Conservation (phyloP, 192 early-diverging fungal species). For the Polychytrium aggregatum region DNA sequence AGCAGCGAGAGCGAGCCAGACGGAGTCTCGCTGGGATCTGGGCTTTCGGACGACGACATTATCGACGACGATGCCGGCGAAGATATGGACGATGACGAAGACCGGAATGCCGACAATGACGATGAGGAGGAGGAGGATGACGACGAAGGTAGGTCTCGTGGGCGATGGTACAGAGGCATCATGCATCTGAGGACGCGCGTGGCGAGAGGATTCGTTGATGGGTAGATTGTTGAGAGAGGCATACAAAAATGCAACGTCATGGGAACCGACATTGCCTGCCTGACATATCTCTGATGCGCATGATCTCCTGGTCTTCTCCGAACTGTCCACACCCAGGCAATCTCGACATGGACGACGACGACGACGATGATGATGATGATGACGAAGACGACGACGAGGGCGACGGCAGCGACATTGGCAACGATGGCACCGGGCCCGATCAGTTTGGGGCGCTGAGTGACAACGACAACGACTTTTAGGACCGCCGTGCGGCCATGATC, state of each 20-base stretch:
- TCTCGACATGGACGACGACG: too few relatives aligned
- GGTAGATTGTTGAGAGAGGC: too few relatives aligned
- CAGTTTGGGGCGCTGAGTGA: conserved; percentile 3
- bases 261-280: too few relatives aligned
- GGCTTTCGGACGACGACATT: conserved; percentile 5
- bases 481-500: too few relatives aligned
- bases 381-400: conserved; percentile 11
- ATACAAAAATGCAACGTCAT: too few relatives aligned
- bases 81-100: conserved; percentile 5
- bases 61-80: conserved; percentile 8
- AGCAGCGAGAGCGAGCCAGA: not conserved
- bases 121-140: conserved; percentile 11
- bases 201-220: too few relatives aligned
- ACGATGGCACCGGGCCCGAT: conserved; percentile 1
- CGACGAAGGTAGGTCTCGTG: not conserved
- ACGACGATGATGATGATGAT: conserved; percentile 8
- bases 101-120: conserved; percentile 3
- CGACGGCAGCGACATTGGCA: conserved; percentile 4
- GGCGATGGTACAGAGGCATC: conserved; percentile 1
- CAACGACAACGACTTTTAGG: conserved; percentile 35
- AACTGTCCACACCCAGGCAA: too few relatives aligned
- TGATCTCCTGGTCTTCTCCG: too few relatives aligned
- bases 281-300: too few relatives aligned
- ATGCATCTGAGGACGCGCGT: too few relatives aligned
- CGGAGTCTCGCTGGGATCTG: not conserved